Conservation (phyloP, 495 filamentous ascomycete genomes). For the Aspergillus heteromorphus region DNA sequence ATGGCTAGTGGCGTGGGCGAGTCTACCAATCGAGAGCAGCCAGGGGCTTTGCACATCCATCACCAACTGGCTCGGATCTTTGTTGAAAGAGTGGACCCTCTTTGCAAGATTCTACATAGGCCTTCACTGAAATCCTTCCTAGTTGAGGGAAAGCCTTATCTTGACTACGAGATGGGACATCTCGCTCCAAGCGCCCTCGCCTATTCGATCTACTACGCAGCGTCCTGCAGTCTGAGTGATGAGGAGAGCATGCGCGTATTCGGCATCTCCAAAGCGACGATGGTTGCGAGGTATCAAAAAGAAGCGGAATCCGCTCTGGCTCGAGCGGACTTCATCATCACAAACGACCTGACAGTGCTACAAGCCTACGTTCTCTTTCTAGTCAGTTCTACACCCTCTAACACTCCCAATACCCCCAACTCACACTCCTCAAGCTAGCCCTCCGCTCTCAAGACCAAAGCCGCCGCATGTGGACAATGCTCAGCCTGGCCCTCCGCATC, state of each 20-base stretch:
- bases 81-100: conserved; percentile 31
- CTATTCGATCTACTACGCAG: conserved; percentile 49
- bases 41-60: conserved; percentile 1
- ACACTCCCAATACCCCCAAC: background rate
- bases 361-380: conserved; percentile 54
- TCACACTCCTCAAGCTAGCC: conserved; percentile 5
- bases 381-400: conserved; percentile 20
- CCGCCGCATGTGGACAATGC: conserved; percentile 51
- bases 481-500: conserved; percentile 62
- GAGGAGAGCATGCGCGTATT: conserved; percentile 37
- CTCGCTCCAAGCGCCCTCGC: conserved; percentile 38
- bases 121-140: conserved; percentile 31
- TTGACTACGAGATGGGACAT: conserved; percentile 27
- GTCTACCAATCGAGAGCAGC: conserved; percentile 6
- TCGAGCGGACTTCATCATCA: conserved; percentile 47
- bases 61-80: conserved; percentile 29
- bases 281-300: conserved; percentile 43
- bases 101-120: conserved; percentile 37
- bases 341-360: conserved; percentile 50
- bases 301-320: conserved; percentile 45
- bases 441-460: conserved; percentile 36
- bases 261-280: conserved; percentile 29
- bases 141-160: conserved; percentile 25
- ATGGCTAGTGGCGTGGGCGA: conserved; percentile 3
- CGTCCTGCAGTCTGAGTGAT: conserved; percentile 39